Evolutionary conservation across 75 land plant genomes (phyloP), one percentile per base, ranked within the genome.

Genomic region (Sequoiadendron giganteum): DNA sequence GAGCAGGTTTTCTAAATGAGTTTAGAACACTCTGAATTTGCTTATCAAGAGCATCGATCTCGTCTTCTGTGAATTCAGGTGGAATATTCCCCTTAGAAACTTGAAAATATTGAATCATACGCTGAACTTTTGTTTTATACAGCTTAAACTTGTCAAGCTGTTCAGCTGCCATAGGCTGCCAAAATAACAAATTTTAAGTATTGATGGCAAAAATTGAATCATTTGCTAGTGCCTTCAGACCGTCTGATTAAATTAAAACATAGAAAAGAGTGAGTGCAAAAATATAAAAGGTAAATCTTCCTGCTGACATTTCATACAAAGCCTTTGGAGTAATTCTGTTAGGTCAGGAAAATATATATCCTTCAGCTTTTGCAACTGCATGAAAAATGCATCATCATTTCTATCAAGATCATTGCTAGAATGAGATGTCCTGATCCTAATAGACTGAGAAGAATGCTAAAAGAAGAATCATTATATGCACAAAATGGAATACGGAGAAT

Each of bases 1-100:
- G 58, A 32, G 79, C 48, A 55, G 92, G 25, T 42, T 80, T 80
- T 80, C n/a, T 42, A 42, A 80, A 42, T 25, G 10, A 43, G 83
- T 43, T 80, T 43, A 42, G 10, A 80, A 80, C 45, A 43, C 9
- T 5, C 21, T 42, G 48, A 42, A 45, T 45, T 45, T 45, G 47
- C 47, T 45, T 45, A 2, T 45, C 47, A 45, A 45, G 0, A 45
- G 47, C 47, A 45, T 45, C 47, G 5, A 45, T 45, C 47, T 45
- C 3, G 47, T 45, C 47, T 45, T 45, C 47, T 19, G 39, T 4
- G 21, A 36, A 78, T 6, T 45, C 45, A 38, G 25, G 21, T 38
- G 81, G 81, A 39, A 78, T 78, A 6, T 7, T 78, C 28, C 6
- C 14, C 40, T 78, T 78, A 6, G 25, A 5, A 38, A 18, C 40